phyloP scores from a whole-genome alignment of 495 filamentous ascomycete species.

The Penicillium goetzii region DNA sequence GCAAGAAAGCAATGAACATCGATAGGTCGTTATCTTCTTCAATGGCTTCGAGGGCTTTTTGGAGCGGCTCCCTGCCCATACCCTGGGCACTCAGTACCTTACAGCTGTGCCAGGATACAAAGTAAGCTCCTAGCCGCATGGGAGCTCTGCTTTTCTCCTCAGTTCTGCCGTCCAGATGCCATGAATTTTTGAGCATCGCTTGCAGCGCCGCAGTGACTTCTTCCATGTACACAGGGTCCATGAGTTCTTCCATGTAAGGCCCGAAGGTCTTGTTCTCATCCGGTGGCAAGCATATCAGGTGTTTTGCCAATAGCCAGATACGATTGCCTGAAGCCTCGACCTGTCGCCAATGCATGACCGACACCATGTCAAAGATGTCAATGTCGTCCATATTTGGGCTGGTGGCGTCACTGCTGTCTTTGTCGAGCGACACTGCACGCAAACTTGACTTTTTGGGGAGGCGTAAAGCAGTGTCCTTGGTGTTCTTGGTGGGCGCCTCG shows the following conservation, averaged over 20 bases:
- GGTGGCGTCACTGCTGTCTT: background rate
- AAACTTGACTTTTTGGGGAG: background rate
- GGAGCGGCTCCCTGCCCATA: background rate
- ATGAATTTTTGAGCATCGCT: constrained; percentile 15
- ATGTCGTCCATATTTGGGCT: constrained; percentile 6
- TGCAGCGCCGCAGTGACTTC: constrained; percentile 10
- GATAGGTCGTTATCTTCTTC: background rate
- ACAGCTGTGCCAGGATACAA: constrained; percentile 46
- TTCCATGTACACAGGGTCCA: constrained; percentile 12
- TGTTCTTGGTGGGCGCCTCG: background rate
- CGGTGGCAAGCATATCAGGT: constrained; percentile 2
- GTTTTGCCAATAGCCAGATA: constrained; percentile 19
- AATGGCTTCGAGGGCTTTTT: constrained; percentile 1
- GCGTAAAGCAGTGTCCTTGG: background rate
- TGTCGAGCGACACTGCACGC: background rate
- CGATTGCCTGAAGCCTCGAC: constrained; percentile 9
- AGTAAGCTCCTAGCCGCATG: constrained; percentile 42
- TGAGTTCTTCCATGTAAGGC: background rate
- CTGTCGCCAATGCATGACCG: background rate
- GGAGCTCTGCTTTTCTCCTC: constrained; percentile 16
- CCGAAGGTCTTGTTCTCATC: background rate
- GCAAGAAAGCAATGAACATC: constrained; percentile 6
- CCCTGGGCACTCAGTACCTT: background rate
- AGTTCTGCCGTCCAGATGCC: background rate
- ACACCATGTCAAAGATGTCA: constrained; percentile 6